phyloP scores from a whole-genome alignment of 257 asterid genomes.

The Lycium ferocissimum region DNA sequence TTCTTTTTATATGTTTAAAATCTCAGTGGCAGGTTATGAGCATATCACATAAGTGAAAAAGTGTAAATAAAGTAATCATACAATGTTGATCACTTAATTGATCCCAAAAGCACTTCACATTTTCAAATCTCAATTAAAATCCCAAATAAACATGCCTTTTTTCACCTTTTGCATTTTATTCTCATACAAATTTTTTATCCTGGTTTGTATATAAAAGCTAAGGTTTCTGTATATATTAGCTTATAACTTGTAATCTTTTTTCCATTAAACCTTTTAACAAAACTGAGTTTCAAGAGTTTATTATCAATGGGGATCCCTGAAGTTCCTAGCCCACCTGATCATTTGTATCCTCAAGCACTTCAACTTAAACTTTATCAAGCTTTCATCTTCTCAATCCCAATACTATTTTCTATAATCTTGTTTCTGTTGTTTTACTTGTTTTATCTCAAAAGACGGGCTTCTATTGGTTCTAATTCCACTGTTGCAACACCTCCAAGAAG shows the following conservation, averaged over 20 bases:
- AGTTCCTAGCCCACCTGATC: conserved; percentile 49
- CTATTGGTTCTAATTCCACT: conserved; percentile 34
- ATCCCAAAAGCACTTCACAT: conserved; percentile 27
- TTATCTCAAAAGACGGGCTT: conserved; percentile 72
- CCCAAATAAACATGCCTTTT: neutral
- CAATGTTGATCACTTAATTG: conserved; percentile 26
- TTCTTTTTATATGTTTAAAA: neutral
- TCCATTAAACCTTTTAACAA: neutral
- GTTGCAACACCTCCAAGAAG: conserved; percentile 44
- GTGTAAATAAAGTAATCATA: conserved; percentile 30
- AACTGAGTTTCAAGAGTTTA: conserved; percentile 1
- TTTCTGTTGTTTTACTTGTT: conserved; percentile 79
- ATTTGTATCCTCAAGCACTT: conserved; percentile 69
- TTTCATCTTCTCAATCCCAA: conserved; percentile 83
- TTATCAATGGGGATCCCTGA: conserved; percentile 49
- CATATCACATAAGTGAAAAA: conserved; percentile 28
- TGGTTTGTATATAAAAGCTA: conserved; percentile 3
- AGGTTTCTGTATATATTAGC: neutral
- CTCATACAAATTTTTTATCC: conserved; percentile 13
- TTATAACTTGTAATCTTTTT: neutral
- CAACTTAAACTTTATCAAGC: conserved; percentile 83
- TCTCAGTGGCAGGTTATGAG: conserved; percentile 26
- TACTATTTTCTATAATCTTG: conserved; percentile 77
- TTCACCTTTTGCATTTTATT: neutral
- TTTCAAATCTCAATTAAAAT: conserved; percentile 25